A percentile compares a stretch with the other conserved stretches of the same genome.
phyloP scores from a whole-genome alignment of 345 rosid genomes.

The Pugionium cornutum region DNA sequence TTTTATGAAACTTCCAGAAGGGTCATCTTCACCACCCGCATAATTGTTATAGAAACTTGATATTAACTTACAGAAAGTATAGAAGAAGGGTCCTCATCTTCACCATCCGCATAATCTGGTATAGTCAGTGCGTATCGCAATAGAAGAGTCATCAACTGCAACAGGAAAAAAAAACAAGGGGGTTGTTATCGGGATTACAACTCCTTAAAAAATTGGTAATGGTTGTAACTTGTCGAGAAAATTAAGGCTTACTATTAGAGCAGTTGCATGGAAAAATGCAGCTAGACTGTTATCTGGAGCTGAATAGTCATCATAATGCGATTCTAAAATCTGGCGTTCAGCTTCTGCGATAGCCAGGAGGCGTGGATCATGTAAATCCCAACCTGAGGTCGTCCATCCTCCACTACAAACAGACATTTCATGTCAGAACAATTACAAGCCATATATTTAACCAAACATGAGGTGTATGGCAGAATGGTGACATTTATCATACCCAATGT shows the following conservation, averaged over 20 bases:
- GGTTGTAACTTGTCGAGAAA: slow-evolving; percentile 6
- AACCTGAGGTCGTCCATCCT: slow-evolving; percentile 90
- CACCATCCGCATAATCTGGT: slow-evolving; percentile 66
- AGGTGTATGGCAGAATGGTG: not conserved
- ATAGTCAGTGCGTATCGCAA: slow-evolving; percentile 72
- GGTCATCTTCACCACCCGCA: not conserved
- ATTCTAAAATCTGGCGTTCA: slow-evolving; percentile 81
- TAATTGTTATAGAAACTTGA: slow-evolving; percentile 15
- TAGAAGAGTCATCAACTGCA: slow-evolving; percentile 82
- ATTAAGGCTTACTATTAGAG: slow-evolving; percentile 62
- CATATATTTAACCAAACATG: not conserved
- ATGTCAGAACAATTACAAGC: slow-evolving; percentile 15
- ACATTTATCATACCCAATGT: slow-evolving; percentile 65
- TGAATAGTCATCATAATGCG: slow-evolving; percentile 82
- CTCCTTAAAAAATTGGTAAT: not conserved
- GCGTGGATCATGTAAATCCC: slow-evolving; percentile 85
- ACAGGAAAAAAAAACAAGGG: slow-evolving; percentile 17
- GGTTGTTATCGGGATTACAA: not conserved
- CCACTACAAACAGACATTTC: slow-evolving; percentile 47
- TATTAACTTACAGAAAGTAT: slow-evolving; percentile 70
- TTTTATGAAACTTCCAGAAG: not conserved
- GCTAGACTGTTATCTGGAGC: slow-evolving; percentile 79
- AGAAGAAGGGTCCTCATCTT: slow-evolving; percentile 62
- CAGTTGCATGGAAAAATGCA: slow-evolving; percentile 90
- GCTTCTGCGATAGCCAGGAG: slow-evolving; percentile 88